Conservation (phyloP, 148 eudicot species). For the Camellia granthamiana region DNA sequence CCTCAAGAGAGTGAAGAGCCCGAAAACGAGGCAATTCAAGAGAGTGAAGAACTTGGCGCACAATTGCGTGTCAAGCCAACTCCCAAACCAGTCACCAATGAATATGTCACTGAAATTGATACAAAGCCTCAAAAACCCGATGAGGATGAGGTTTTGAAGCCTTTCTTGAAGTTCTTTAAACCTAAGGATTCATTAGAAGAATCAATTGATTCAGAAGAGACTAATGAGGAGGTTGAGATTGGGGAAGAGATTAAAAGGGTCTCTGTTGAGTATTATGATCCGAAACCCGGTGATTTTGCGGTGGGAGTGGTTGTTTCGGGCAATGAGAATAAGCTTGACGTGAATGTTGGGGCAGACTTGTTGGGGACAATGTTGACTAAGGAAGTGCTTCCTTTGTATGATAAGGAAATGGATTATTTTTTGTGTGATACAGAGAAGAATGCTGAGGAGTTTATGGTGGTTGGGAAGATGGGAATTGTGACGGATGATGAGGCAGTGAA, state of each 20-base stretch:
- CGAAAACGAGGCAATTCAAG: slow-evolving; percentile 29
- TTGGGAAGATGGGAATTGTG: slow-evolving; percentile 78
- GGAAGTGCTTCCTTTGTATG: slow-evolving; percentile 83
- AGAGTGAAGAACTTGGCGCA: slow-evolving; percentile 54
- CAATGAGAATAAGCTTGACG: slow-evolving; percentile 84
- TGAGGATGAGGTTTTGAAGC: slow-evolving; percentile 66
- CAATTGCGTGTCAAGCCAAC: slow-evolving; percentile 63
- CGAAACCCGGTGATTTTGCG: slow-evolving; percentile 81
- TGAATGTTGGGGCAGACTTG: slow-evolving; percentile 80
- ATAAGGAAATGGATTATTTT: slow-evolving; percentile 68
- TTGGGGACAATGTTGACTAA: slow-evolving; percentile 95
- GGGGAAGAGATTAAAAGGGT: slow-evolving; percentile 40
- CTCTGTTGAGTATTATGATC: slow-evolving; percentile 79
- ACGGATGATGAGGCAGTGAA: slow-evolving; percentile 54
- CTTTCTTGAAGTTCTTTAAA: slow-evolving; percentile 74
- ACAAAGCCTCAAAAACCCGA: slow-evolving; percentile 29
- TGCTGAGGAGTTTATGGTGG: slow-evolving; percentile 61
- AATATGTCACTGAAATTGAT: slow-evolving; percentile 28
- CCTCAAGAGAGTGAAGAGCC: slow-evolving; percentile 9
- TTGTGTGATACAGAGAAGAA: slow-evolving; percentile 66
- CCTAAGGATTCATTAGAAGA: slow-evolving; percentile 36
- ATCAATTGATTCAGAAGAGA: slow-evolving; percentile 10
- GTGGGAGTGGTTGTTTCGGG: slow-evolving; percentile 92
- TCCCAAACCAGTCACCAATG: slow-evolving; percentile 38
- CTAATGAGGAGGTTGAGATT: slow-evolving; percentile 15